Evolutionary conservation across 1,284 basidiomycete genomes (phyloP).

Genomic region (Fistulina hepatica): DNA sequence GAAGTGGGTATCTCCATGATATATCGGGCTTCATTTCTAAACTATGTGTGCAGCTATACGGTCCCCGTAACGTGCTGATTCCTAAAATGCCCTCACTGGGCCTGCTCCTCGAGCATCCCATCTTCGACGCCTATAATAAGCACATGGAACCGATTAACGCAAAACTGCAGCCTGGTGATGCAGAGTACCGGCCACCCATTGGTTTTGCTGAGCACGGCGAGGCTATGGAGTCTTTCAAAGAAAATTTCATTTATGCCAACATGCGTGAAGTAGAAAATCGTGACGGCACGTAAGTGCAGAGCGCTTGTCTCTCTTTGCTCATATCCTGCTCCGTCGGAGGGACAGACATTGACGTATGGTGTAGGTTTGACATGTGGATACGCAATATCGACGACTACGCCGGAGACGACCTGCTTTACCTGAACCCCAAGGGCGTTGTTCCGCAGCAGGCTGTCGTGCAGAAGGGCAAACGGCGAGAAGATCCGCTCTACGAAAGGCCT

Average conservation of each 20-base stretch:
- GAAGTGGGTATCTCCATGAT: conserved; percentile 33
- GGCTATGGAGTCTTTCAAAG: conserved; percentile 71
- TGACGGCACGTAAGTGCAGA: conserved; percentile 55
- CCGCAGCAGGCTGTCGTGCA: conserved; percentile 56
- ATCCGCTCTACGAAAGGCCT: conserved; percentile 23
- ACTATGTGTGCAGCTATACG: conserved; percentile 42
- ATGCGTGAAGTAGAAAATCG: conserved; percentile 79
- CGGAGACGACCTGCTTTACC: conserved; percentile 58
- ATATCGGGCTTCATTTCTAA: no score
- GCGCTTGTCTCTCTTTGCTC: conserved; percentile 14
- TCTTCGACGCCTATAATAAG: conserved; percentile 74
- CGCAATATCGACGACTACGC: conserved; percentile 56
- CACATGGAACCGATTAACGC: conserved; percentile 53
- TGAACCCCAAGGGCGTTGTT: conserved; percentile 63
- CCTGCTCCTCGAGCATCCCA: conserved; percentile 86
- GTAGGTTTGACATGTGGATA: conserved; percentile 70
- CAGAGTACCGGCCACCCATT: conserved; percentile 54
- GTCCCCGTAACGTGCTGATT: conserved; percentile 71
- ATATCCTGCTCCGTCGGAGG: conserved; percentile 5
- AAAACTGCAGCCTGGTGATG: conserved; percentile 37
- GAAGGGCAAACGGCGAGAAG: conserved; percentile 44
- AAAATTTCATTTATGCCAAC: conserved; percentile 71
- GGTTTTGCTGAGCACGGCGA: conserved; percentile 59
- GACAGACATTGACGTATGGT: conserved; percentile 3
- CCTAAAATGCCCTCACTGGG: conserved; percentile 97